Evolutionary conservation across 2,329 filamentous ascomycete genomes (phyloP), one percentile per base, ranked within the genome.

Genomic region (Plenodomus lindquistii): DNA sequence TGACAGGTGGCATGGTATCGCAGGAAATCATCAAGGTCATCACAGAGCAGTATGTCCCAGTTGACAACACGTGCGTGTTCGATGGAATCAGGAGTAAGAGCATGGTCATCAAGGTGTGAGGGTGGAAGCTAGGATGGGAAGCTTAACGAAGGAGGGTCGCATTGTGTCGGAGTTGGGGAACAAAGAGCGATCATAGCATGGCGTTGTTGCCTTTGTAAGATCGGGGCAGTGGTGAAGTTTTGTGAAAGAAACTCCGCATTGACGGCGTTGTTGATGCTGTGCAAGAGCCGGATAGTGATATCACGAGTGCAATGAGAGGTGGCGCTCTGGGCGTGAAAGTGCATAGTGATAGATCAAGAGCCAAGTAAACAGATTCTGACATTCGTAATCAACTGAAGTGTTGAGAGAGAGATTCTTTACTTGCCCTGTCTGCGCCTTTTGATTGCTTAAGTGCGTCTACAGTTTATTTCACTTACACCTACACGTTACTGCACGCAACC

Each of bases 21-120:
- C 95, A 99, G 73, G 94, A 99, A 75, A 84, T 93, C 54, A 95
- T 99, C 76, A 99, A 99, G 70, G 81, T 85, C 71, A 83, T 93
- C 37, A 87, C 84, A n/a, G 79, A 81, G 62, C 84, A 87, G 70
- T 87, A 86, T 63, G 76, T 85, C 10, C 84, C 84, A 1, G 75
- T 86, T 8, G 82, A 86, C 66, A 85, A 85, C 51, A 83, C 80
- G 0, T 85, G 82, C 60, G 67, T 86, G 19, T 86, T 85, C 57
- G 83, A 86, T 62, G 84, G 84, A 1, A 77, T 85, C 2, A 74
- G 68, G 54, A 84, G 82, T 64, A 80, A 78, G 62, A 81, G 73
- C 39, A 75, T 73, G 35, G 81, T 83, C 57, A 75, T 82, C 55
- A 75, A 71, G 46, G 64, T 82, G 15, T 71, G 52, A 51, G 35